Evolutionary conservation across 768 basidiomycete species (phyloP).

Genomic region (Mycena olivaceomarginata): DNA sequence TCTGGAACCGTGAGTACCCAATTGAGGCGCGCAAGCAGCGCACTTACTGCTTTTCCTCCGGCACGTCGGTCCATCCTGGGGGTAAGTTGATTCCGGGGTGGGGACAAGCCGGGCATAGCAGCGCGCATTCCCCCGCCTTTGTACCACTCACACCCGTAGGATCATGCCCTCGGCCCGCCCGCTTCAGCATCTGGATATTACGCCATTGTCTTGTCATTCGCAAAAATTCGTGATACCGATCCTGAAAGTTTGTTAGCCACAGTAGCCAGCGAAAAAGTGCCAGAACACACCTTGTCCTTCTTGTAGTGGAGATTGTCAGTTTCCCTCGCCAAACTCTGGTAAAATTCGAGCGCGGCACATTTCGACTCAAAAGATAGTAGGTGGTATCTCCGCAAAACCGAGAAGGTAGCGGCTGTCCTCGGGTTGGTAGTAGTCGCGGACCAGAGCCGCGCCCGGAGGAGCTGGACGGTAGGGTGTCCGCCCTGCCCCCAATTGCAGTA

Average conservation of each 20-base stretch:
- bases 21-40: no score
- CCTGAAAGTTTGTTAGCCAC: neutral
- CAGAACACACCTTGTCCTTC: no score
- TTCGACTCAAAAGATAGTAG: neutral
- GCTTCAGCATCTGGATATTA: no score
- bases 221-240: neutral
- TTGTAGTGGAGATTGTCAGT: neutral
- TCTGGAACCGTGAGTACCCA: no score
- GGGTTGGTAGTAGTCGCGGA: neutral
- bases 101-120: neutral
- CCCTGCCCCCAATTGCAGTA: neutral
- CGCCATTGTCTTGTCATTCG: neutral
- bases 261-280: no score
- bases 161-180: no score
- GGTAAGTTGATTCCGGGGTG: neutral
- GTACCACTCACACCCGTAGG: no score
- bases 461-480: neutral
- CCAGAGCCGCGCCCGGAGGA: neutral
- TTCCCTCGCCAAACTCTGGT: no score
- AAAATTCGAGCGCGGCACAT: neutral
- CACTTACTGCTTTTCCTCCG: no score
- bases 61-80: no score
- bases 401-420: neutral
- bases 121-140: no score
- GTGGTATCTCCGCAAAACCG: neutral